Percentiles rank a stretch among this genome's conserved stretches.
phyloP scores from a whole-genome alignment of 1,284 basidiomycete species.

The Hemileia vastatrix region DNA sequence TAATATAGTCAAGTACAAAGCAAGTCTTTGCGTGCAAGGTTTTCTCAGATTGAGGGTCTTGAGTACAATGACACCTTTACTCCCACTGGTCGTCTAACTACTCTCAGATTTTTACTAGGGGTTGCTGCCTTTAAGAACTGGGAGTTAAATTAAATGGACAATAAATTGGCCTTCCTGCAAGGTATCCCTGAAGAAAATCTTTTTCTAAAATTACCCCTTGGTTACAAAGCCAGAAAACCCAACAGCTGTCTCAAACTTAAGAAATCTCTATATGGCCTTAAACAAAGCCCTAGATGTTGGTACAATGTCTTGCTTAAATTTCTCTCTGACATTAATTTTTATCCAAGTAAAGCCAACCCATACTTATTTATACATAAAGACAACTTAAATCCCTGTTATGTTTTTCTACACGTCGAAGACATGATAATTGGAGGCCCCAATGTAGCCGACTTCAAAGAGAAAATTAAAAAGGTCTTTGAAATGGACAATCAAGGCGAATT shows the following conservation, averaged over 20 bases:
- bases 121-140: neutral
- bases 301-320: constrained; percentile 2
- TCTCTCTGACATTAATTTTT: neutral
- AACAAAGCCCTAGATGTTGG: too few relatives aligned
- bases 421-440: neutral
- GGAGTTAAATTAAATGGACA: constrained; percentile 3
- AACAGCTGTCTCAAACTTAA: too few relatives aligned
- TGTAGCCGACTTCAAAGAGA: neutral
- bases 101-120: neutral
- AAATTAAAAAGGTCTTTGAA: neutral
- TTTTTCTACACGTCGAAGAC: constrained; percentile 11
- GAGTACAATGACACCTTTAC: constrained; percentile 7
- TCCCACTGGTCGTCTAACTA: neutral
- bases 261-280: too few relatives aligned
- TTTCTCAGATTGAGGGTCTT: neutral
- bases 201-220: neutral
- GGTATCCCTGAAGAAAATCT: neutral
- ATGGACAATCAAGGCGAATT: constrained; percentile 7
- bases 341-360: neutral
- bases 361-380: constrained; percentile 7
- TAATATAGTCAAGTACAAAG: neutral
- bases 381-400: neutral
- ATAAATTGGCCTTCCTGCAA: neutral
- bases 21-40: neutral
- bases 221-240: neutral